Conservation (phyloP, 2,329 filamentous ascomycete species). For the Aureobasidium zeae region DNA sequence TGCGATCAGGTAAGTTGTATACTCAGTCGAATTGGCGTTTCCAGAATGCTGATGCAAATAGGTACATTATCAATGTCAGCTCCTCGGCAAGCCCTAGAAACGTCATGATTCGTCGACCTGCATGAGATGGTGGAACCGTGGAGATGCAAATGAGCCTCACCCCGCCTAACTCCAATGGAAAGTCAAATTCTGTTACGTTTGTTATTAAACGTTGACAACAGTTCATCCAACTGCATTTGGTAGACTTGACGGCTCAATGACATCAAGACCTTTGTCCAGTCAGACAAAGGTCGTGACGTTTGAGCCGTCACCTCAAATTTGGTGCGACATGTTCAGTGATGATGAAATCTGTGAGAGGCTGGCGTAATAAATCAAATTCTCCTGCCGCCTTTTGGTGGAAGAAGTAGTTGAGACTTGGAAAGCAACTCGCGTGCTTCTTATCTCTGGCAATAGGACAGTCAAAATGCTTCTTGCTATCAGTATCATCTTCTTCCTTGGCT, state of each 20-base stretch:
- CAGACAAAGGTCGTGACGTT: background rate
- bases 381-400: too few species aligned
- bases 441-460: background rate
- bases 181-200: constrained; percentile 7
- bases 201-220: background rate
- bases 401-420: background rate
- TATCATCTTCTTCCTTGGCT: constrained; percentile 18
- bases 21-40: too few species aligned
- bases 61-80: background rate
- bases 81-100: background rate
- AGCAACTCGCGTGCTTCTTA: background rate
- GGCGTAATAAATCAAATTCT: too few species aligned
- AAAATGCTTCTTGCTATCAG: constrained; percentile 19
- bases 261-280: constrained; percentile 3
- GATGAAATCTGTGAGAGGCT: too few species aligned
- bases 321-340: background rate
- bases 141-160: constrained; percentile 1
- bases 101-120: constrained; percentile 5
- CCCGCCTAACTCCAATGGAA: background rate
- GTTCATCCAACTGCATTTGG: background rate
- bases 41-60: too few species aligned
- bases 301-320: background rate
- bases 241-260: constrained; percentile 1
- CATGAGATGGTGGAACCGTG: constrained; percentile 3
- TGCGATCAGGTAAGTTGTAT: background rate